phyloP scores from a whole-genome alignment of 345 rosid species.

The Microcos paniculata region DNA sequence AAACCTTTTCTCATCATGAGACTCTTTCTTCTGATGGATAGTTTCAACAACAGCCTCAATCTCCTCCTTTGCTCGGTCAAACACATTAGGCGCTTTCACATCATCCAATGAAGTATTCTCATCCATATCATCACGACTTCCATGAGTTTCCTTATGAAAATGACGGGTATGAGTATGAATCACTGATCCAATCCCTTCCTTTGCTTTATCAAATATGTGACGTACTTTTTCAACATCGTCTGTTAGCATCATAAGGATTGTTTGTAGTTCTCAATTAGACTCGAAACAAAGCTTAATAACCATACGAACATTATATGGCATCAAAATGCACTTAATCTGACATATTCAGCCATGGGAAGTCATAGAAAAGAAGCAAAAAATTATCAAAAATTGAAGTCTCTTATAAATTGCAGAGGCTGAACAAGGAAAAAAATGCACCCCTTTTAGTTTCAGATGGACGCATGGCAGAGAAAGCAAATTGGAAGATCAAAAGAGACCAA shows the following conservation, averaged over 20 bases:
- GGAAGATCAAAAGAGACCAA: background rate
- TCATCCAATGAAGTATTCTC: slow-evolving; percentile 35
- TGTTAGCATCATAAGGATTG: background rate
- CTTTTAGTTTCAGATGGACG: too few species aligned
- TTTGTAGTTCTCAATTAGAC: background rate
- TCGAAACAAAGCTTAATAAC: background rate
- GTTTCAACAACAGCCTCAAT: slow-evolving; percentile 54
- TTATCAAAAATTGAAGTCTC: background rate
- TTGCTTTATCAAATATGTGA: slow-evolving; percentile 23
- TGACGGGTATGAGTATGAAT: slow-evolving; percentile 4
- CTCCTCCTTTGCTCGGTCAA: slow-evolving; percentile 66
- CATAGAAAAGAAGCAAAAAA: background rate
- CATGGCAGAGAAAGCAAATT: too few species aligned
- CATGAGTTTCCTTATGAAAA: slow-evolving; percentile 45
- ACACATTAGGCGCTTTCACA: slow-evolving; percentile 59
- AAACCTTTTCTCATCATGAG: slow-evolving; percentile 33
- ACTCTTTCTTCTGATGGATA: slow-evolving; percentile 35
- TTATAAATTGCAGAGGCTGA: background rate
- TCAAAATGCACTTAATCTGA: background rate
- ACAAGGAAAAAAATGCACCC: too few species aligned
- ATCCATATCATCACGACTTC: slow-evolving; percentile 35
- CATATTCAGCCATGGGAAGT: background rate
- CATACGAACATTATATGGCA: background rate
- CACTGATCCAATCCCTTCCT: slow-evolving; percentile 24
- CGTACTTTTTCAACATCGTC: slow-evolving; percentile 24